Conservation (phyloP, 2,329 filamentous ascomycete genomes). For the Xylariales sp. region DNA sequence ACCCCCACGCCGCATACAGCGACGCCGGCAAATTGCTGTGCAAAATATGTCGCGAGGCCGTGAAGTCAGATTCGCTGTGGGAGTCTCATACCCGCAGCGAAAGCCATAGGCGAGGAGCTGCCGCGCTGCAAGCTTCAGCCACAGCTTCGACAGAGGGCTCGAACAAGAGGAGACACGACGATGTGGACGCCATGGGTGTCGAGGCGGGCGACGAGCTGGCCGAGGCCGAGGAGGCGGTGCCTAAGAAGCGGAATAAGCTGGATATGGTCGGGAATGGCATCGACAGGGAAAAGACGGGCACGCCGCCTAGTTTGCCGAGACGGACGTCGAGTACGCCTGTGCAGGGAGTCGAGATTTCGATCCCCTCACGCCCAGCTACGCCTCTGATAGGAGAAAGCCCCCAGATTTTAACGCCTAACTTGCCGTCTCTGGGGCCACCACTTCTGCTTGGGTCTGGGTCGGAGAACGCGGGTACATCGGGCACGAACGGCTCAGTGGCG, state of each 20-base stretch:
- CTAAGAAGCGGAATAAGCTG: slow-evolving; percentile 43
- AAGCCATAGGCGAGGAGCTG: slow-evolving; percentile 38
- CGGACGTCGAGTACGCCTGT: slow-evolving; percentile 48
- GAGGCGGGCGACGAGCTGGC: slow-evolving; percentile 23
- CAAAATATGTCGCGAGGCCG: slow-evolving; percentile 57
- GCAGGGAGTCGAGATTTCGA: slow-evolving; percentile 56
- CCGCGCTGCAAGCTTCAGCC: slow-evolving; percentile 8
- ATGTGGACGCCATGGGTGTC: slow-evolving; percentile 23
- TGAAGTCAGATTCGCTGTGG: slow-evolving; percentile 66
- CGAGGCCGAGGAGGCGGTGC: slow-evolving; percentile 25
- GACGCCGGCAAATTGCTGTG: slow-evolving; percentile 64
- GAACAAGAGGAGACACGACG: slow-evolving; percentile 25
- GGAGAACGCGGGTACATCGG: slow-evolving; percentile 11
- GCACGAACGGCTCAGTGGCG: slow-evolving; percentile 9
- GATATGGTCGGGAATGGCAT: slow-evolving; percentile 25
- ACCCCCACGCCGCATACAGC: slow-evolving; percentile 65
- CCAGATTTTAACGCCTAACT: slow-evolving; percentile 37
- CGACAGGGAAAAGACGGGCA: slow-evolving; percentile 23
- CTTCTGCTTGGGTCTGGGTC: slow-evolving; percentile 26
- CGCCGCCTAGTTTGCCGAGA: slow-evolving; percentile 40
- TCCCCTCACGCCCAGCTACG: slow-evolving; percentile 60
- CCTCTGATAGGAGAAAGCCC: slow-evolving; percentile 41
- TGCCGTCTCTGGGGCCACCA: slow-evolving; percentile 31
- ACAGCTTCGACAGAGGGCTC: slow-evolving; percentile 13
- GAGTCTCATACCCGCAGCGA: slow-evolving; percentile 52